Percentiles rank a stretch among this genome's conserved stretches.
These are phyloP conservation scores for Vitis hybrid DNA, from an alignment of 177 flowering plant genomes.

Conservation along the genomic window DNA sequence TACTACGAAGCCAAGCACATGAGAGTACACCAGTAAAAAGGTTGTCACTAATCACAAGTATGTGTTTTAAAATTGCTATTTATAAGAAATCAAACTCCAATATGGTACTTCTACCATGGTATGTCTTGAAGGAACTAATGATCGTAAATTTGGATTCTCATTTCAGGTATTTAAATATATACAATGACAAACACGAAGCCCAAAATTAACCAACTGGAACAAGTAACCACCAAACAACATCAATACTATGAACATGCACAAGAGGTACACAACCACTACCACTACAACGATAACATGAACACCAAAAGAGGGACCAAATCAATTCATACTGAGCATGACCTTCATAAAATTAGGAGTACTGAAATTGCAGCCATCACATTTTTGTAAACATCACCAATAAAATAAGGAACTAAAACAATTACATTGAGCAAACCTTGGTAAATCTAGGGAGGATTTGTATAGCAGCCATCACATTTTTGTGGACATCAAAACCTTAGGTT, in stretches of 20 bases:
- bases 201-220: no score
- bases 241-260: no score
- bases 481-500: slow-evolving; percentile 47
- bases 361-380: slow-evolving; percentile 30
- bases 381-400: slow-evolving; percentile 39
- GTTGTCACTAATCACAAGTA: no score
- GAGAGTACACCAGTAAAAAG: no score
- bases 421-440: slow-evolving; percentile 30
- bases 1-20: no score
- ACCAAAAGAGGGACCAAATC: background rate
- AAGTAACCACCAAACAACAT: no score
- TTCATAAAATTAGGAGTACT: slow-evolving; percentile 12
- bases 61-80: background rate
- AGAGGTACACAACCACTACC: background rate
- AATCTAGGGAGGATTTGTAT: background rate
- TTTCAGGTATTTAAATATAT: no score
- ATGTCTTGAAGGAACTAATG: background rate
- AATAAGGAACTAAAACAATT: background rate
- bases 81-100: background rate
- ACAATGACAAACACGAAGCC: no score
- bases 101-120: background rate
- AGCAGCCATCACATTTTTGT: slow-evolving; percentile 41
- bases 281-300: no score
- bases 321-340: slow-evolving; percentile 22
- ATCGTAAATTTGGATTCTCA: background rate